Base-by-base conservation (phyloP, 169 alveolate genomes). In the Cryptosporidium andersoni region DNA sequence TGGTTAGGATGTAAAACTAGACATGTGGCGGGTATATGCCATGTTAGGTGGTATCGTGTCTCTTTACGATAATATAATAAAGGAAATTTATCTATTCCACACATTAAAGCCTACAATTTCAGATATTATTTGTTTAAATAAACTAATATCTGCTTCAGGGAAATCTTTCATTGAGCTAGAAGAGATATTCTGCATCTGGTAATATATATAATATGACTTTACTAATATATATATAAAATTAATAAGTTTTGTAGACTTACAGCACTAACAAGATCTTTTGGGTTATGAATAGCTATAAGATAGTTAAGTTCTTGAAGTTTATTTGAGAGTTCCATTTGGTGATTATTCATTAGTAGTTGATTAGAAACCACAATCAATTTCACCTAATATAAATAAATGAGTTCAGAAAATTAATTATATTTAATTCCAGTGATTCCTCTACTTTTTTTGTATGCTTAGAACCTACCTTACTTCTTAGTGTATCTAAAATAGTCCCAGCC, bases 401-500 rank as follows among this genome's bases (percentile, higher is more conserved):
- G 82, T 55, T 53, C 14, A 58, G 5, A 8, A 56, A 16, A 40
- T n/a, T 9, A 64, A 14, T 14, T 40, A 1, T n/a, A 48, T 65
- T 14, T 8, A n/a, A 43, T 47, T 16, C 7, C 2, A 14, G 7
- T 9, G 1, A 25, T 8, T 16, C 4, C 6, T 14, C 2, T 48
- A 16, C 9, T 48, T 25, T 2, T 36, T 49, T 7, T 51, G 6
- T 43, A 34, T 25, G 12, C 14, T 2, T 39, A 66, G 6, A 52
- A 67, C 82, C 45, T 81, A 67, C 89, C 58, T 89, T 88, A 66
- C 60, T 81, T 80, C 93, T 82, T 53, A 92, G 64, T 51, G 90
- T 51, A 82, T 90, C 91, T 36, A 92, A 89, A 34, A 92, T 89
- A 34, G 89, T 89, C 9, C 95, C 95, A 48, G 95, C 94, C 16